Evolutionary conservation across 768 basidiomycete genomes (phyloP).

Genomic region (Nevesoporus exiguus): DNA sequence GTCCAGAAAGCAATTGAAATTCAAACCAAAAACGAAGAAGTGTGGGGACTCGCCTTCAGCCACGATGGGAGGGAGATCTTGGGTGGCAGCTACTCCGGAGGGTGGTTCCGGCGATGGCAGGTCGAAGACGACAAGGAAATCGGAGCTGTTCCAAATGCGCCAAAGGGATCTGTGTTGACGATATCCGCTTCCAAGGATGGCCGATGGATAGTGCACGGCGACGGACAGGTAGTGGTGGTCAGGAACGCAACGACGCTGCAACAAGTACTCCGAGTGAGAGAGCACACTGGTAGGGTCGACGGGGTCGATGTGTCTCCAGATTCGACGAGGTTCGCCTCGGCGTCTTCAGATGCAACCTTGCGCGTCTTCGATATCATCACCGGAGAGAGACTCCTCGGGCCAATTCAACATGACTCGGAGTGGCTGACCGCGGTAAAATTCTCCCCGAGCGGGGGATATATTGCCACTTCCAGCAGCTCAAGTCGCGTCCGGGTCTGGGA

Average conservation of each 20-base stretch:
- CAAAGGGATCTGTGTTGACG: background rate
- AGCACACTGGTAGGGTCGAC: background rate
- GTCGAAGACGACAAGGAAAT: background rate
- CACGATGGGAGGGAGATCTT: background rate
- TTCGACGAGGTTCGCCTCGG: background rate
- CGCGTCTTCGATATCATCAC: background rate
- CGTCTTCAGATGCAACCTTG: background rate
- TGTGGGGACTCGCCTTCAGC: background rate
- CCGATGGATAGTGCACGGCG: background rate
- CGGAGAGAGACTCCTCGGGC: background rate
- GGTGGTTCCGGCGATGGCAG: background rate
- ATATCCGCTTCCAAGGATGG: background rate
- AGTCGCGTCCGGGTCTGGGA: background rate
- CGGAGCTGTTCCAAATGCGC: background rate
- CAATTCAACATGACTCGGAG: background rate
- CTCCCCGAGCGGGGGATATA: background rate
- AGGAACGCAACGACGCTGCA: background rate
- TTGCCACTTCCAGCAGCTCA: background rate
- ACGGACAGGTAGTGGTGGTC: background rate
- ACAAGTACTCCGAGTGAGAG: background rate
- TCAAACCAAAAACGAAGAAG: background rate
- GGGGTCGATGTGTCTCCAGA: background rate
- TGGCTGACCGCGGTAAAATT: background rate
- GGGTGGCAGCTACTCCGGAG: background rate
- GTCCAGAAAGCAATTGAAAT: background rate